Conservation (phyloP, 345 rosid species). For the Bretschneidera sinensis region DNA sequence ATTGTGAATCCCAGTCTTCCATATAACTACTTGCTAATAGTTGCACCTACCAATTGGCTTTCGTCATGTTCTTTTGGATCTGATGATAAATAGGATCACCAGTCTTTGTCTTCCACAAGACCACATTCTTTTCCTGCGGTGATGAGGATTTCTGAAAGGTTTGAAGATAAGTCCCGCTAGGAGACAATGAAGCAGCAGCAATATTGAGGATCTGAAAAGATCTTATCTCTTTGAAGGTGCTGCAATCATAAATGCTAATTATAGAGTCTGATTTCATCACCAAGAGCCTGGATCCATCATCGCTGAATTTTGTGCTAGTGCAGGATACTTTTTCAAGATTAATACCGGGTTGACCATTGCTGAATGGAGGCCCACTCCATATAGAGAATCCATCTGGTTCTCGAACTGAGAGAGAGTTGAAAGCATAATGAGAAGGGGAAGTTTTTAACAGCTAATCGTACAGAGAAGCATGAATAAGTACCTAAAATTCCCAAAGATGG, state of each 20-base stretch:
- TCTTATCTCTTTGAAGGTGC: conserved; percentile 50
- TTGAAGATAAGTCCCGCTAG: conserved; percentile 75
- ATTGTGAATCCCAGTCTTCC: not conserved
- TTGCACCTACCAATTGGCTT: conserved; percentile 58
- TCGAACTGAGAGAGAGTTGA: conserved; percentile 39
- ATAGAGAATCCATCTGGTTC: conserved; percentile 69
- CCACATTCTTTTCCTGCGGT: conserved; percentile 80
- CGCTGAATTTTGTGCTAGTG: conserved; percentile 52
- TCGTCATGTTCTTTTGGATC: conserved; percentile 76
- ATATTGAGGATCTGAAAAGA: conserved; percentile 56
- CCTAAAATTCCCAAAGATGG: conserved; percentile 77
- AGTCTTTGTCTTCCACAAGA: conserved; percentile 55
- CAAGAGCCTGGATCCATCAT: conserved; percentile 73
- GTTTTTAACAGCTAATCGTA: conserved; percentile 7
- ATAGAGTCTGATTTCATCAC: conserved; percentile 50
- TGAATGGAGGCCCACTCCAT: conserved; percentile 90
- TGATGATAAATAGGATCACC: conserved; percentile 68
- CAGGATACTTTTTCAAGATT: conserved; percentile 66
- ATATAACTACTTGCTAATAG: not conserved
- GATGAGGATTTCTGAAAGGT: conserved; percentile 75
- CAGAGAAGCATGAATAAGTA: conserved; percentile 20
- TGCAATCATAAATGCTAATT: conserved; percentile 57
- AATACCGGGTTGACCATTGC: conserved; percentile 46
- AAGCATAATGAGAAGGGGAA: not conserved
- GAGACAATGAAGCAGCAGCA: conserved; percentile 59